Conservation (phyloP, 805 yeast genomes). For the Saturnispora kantuleensis region DNA sequence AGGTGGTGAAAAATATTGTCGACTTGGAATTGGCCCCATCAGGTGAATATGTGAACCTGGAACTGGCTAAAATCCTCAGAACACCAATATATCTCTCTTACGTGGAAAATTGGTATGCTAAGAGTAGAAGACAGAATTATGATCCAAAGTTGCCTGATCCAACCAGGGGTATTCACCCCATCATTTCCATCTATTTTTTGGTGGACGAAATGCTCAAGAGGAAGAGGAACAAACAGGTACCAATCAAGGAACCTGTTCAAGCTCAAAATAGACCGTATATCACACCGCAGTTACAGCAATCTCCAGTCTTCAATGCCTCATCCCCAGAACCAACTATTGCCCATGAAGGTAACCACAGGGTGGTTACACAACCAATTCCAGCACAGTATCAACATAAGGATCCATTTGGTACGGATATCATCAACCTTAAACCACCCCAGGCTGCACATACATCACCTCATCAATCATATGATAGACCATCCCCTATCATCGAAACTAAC, state of each 20-base stretch:
- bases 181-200: slow-evolving; percentile 75
- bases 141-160: slow-evolving; percentile 50
- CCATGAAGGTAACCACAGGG: slow-evolving; percentile 14
- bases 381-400: slow-evolving; percentile 13
- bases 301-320: slow-evolving; percentile 11
- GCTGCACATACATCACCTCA: slow-evolving; percentile 36
- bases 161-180: slow-evolving; percentile 78
- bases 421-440: slow-evolving; percentile 16
- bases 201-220: slow-evolving; percentile 78
- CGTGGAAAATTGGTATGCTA: slow-evolving; percentile 49
- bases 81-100: slow-evolving; percentile 61
- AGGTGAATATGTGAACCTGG: slow-evolving; percentile 46
- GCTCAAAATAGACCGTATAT: not conserved
- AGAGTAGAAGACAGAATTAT: slow-evolving; percentile 22
- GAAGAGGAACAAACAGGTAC: slow-evolving; percentile 46
- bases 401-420: slow-evolving; percentile 3
- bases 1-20: slow-evolving; percentile 65
- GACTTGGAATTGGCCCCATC: slow-evolving; percentile 62
- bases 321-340: slow-evolving; percentile 11
- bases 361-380: slow-evolving; percentile 21
- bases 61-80: slow-evolving; percentile 46
- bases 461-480: slow-evolving; percentile 14
- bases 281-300: slow-evolving; percentile 11
- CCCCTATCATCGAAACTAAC: slow-evolving; percentile 9
- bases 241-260: slow-evolving; percentile 20